phyloP scores from a whole-genome alignment of 768 basidiomycete genomes.

The Neoboletus brunneissimus region DNA sequence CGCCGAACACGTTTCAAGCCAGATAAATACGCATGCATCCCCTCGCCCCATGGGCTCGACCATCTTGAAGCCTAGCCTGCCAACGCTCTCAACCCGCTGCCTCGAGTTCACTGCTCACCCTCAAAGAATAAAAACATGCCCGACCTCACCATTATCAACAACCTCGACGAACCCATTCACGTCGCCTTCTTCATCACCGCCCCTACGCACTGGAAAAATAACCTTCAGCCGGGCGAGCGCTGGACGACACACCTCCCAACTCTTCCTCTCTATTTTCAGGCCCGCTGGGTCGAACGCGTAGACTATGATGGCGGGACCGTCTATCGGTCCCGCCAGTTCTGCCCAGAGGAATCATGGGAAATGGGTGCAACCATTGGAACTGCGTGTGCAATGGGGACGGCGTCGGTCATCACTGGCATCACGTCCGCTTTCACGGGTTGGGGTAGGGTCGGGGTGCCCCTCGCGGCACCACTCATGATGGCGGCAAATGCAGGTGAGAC shows the following conservation, averaged over 20 bases:
- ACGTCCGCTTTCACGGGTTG: constrained; percentile 2
- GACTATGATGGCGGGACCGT: constrained; percentile 7
- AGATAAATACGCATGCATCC: background rate
- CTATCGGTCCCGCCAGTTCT: constrained; percentile 14
- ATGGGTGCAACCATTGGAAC: constrained; percentile 15
- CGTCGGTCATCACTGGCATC: constrained; percentile 16
- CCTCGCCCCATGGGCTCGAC: background rate
- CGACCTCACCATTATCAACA: constrained; percentile 18
- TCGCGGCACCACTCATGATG: constrained; percentile 12
- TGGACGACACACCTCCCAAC: constrained; percentile 16
- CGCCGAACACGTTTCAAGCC: background rate
- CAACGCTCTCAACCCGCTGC: background rate
- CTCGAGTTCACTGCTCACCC: too few species aligned
- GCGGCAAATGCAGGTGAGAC: constrained; percentile 11
- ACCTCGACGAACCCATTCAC: constrained; percentile 20
- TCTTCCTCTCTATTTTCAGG: constrained; percentile 13
- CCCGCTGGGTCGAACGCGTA: constrained; percentile 10
- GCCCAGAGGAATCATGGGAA: constrained; percentile 16
- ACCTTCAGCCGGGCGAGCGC: constrained; percentile 15
- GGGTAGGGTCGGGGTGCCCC: background rate
- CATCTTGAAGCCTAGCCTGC: too few species aligned
- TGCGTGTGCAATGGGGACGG: constrained; percentile 19
- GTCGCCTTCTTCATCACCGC: constrained; percentile 19
- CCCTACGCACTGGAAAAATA: constrained; percentile 13
- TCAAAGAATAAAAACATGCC: constrained; percentile 9